A percentile compares a stretch with the other conserved stretches of the same genome.
Conservation (phyloP, 148 eudicot genomes). For the Silene conica region DNA sequence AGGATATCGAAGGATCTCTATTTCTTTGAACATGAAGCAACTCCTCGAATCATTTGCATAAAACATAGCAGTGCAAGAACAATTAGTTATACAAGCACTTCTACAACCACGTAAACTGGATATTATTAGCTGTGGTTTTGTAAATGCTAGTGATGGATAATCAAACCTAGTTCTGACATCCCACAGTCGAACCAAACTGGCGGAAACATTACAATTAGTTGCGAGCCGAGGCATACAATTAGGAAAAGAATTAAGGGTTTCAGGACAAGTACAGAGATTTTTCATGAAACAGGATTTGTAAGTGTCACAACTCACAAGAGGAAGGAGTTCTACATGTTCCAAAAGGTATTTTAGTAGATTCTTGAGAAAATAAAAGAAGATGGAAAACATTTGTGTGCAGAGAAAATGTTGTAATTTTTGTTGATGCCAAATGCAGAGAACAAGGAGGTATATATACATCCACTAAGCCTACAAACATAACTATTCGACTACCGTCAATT, state of each 20-base stretch:
- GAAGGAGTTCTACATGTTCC: slow-evolving; percentile 1
- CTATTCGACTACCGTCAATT: too few species aligned
- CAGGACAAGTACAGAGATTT: slow-evolving; percentile 6
- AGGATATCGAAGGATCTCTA: slow-evolving; percentile 15
- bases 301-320: slow-evolving; percentile 1
- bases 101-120: slow-evolving; percentile 7
- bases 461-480: too few species aligned
- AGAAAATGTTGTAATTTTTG: too few species aligned
- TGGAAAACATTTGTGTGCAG: too few species aligned
- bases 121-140: slow-evolving; percentile 12
- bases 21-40: slow-evolving; percentile 7
- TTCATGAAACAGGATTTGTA: slow-evolving; percentile 6
- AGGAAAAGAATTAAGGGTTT: neutral
- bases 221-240: slow-evolving; percentile 4
- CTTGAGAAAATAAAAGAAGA: too few species aligned
- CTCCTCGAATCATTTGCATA: slow-evolving; percentile 6
- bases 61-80: slow-evolving; percentile 12
- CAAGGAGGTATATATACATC: too few species aligned
- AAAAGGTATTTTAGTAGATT: slow-evolving; percentile 1
- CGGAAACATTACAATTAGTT: neutral
- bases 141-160: slow-evolving; percentile 6
- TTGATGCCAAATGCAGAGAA: too few species aligned
- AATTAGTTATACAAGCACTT: slow-evolving; percentile 4
- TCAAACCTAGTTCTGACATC: slow-evolving; percentile 11
- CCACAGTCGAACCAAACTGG: neutral